Evolutionary conservation across 306 rosid species (phyloP).

Genomic region (Trifolium dubium): DNA sequence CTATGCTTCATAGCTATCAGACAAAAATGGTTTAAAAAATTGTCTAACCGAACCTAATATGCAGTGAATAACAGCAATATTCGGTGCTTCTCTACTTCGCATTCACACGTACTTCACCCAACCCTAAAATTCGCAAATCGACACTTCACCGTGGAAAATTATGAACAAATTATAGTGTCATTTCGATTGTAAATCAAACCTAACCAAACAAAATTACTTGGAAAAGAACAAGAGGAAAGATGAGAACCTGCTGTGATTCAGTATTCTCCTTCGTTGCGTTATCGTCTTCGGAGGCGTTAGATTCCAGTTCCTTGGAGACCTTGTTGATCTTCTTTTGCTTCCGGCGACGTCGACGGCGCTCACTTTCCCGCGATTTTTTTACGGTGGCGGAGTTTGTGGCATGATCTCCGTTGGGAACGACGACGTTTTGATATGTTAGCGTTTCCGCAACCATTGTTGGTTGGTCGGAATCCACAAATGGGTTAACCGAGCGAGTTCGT

Average conservation of each 20-base stretch:
- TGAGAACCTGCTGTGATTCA: constrained; percentile 61
- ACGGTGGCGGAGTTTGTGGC: constrained; percentile 31
- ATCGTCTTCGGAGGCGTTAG: constrained; percentile 47
- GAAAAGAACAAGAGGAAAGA: not conserved
- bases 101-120: constrained; percentile 2
- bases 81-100: constrained; percentile 32
- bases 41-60: not conserved
- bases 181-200: not conserved
- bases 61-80: too few relatives aligned
- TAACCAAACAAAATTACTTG: not conserved
- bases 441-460: constrained; percentile 63
- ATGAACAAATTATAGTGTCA: constrained; percentile 2
- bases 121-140: constrained; percentile 26
- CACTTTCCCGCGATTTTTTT: constrained; percentile 74
- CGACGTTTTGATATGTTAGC: constrained; percentile 59
- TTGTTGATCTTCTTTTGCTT: constrained; percentile 88
- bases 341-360: constrained; percentile 90
- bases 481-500: constrained; percentile 4
- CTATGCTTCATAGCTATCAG: not conserved
- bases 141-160: not conserved
- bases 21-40: not conserved
- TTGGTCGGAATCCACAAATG: not conserved
- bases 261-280: constrained; percentile 59
- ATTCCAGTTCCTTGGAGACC: constrained; percentile 49
- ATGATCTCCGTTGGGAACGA: constrained; percentile 47